phyloP scores from a whole-genome alignment of 1,139 yeast species.

The Hyphopichia khmerensis region DNA sequence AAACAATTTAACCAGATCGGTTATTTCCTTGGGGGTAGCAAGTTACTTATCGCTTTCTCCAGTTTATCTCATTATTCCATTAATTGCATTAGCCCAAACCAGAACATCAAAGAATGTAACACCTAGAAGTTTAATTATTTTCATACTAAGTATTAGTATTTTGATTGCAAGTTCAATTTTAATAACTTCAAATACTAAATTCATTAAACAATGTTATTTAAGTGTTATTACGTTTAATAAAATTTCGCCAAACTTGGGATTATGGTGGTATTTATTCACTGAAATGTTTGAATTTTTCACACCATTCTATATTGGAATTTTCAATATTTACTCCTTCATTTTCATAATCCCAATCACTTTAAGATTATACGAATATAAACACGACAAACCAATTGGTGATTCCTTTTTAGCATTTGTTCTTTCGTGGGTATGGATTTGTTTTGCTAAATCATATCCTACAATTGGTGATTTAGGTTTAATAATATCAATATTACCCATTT shows the following conservation, averaged over 20 bases:
- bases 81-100: conserved; percentile 39
- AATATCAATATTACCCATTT: conserved; percentile 58
- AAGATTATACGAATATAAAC: conserved; percentile 47
- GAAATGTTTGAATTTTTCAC: conserved; percentile 92
- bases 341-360: conserved; percentile 75
- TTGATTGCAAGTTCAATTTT: conserved; percentile 36
- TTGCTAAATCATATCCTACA: conserved; percentile 85
- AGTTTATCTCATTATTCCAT: conserved; percentile 54
- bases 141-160: conserved; percentile 23
- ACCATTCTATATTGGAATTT: conserved; percentile 78
- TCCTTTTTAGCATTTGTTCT: conserved; percentile 68
- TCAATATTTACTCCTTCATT: conserved; percentile 70
- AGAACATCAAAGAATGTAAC: conserved; percentile 13
- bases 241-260: conserved; percentile 80
- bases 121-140: conserved; percentile 25
- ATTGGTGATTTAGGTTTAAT: conserved; percentile 80
- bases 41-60: conserved; percentile 67
- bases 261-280: conserved; percentile 98
- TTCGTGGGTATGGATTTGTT: conserved; percentile 62
- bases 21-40: conserved; percentile 60
- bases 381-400: conserved; percentile 28
- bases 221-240: conserved; percentile 61
- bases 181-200: conserved; percentile 40
- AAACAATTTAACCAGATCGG: conserved; percentile 42
- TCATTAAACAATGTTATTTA: conserved; percentile 61